Evolutionary conservation across 176 grass and related monocot species (phyloP), one percentile per base, ranked within the genome.

Genomic region (Leersia perrieri): DNA sequence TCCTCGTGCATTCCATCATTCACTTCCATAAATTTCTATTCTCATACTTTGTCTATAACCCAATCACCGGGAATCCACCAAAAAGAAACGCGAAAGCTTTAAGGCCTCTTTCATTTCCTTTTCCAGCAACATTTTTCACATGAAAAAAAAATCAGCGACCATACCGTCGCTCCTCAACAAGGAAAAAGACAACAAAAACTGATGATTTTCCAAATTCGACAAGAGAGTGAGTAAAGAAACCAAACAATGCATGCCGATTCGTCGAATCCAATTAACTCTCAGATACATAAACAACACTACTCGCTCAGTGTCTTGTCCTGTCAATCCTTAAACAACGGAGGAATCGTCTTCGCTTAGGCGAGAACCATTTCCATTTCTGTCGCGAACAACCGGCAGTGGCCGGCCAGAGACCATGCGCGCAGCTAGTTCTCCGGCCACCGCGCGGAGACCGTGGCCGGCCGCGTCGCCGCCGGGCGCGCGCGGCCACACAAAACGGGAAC

Each of bases 281-380:
- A 11, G 45, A 73, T 68, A 74, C 51, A 60, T 73, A 74, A 75
- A 60, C 25, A 84, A 79, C 31, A 31, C 58, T 45, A 40, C 57
- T 72, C 31, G 5, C 32, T 27, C 0, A 42, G 45, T 28, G 71
- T 23, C 29, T n/a, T 20, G 86, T 88, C 74, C 58, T 25, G 22
- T 84, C 75, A 63, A 32, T 20, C 30, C 11, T n/a, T 70, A 80
- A 84, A 38, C 11, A 28, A 0, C 7, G 33, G 20, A 62, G 6
- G 14, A 53, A 12, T 67, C 80, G 79, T 88, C 75, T 53, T 9
- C 18, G 30, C 5, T 0, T 2, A 36, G 15, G 57, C 1, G 2
- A 5, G 32, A 85, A 76, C 72, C 35, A 81, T 85, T 89, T 81
- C 82, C 87, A 72, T 81, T 85, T 76, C 65, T 11, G 71, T 34